phyloP scores from a whole-genome alignment of 139 green algal species.

The Penium margaritaceum region DNA sequence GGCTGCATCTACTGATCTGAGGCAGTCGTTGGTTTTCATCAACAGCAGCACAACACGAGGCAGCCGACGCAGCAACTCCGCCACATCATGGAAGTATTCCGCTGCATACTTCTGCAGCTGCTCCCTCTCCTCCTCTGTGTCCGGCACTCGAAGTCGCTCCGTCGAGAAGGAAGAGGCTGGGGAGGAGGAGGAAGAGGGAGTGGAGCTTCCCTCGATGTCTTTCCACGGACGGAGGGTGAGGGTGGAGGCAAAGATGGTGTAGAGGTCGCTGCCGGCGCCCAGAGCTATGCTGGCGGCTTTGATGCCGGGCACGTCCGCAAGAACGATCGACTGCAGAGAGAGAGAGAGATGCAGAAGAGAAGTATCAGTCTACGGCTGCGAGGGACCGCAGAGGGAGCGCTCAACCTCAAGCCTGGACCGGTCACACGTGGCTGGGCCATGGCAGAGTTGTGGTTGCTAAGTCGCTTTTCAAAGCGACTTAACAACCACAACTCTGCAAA shows the following conservation, averaged over 20 bases:
- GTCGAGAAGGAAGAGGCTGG: no score
- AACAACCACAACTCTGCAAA: no score
- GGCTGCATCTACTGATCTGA: constrained; percentile 65
- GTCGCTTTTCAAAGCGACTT: no score
- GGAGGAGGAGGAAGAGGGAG: no score
- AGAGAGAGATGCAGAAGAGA: constrained; percentile 2
- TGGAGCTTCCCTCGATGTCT: constrained; percentile 49
- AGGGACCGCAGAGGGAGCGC: no score
- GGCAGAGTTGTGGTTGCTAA: no score
- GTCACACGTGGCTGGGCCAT: no score
- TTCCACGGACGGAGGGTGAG: constrained; percentile 79
- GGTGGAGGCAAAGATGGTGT: constrained; percentile 76
- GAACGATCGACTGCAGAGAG: constrained; percentile 70
- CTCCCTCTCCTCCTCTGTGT: constrained; percentile 28
- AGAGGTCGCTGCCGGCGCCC: constrained; percentile 66
- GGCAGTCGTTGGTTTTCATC: constrained; percentile 92
- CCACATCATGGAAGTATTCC: constrained; percentile 66
- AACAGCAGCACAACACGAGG: constrained; percentile 79
- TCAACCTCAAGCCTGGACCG: no score
- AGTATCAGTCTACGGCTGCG: no score
- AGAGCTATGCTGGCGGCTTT: constrained; percentile 59
- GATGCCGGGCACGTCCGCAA: constrained; percentile 71
- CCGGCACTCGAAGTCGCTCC: constrained; percentile 56
- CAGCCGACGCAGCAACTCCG: constrained; percentile 65
- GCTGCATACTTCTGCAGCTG: constrained; percentile 56